These are phyloP conservation scores for Casuarina equisetifolia DNA, from an alignment of 306 rosid genomes.

Conservation along the genomic window DNA sequence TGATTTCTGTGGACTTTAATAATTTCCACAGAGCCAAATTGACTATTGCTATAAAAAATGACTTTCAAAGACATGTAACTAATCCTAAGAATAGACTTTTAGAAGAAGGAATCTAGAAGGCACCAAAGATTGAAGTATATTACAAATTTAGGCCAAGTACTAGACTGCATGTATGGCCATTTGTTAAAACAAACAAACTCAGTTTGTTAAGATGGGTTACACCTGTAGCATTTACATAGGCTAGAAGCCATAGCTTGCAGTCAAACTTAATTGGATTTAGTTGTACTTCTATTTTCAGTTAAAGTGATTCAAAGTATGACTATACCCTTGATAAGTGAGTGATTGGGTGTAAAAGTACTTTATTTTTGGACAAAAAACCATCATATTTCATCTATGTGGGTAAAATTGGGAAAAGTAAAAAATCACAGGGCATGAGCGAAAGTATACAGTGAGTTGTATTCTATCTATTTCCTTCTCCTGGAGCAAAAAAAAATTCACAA, in stretches of 20 bases:
- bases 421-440: neutral
- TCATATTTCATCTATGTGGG: neutral
- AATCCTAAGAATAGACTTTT: neutral
- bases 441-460: neutral
- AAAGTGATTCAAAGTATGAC: neutral
- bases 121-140: neutral
- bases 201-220: neutral
- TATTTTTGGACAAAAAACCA: neutral
- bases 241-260: neutral
- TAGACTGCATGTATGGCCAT: neutral
- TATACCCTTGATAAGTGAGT: slow-evolving; percentile 18
- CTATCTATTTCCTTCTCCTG: neutral
- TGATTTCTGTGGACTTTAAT: neutral
- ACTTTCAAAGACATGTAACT: neutral
- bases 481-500: neutral
- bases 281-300: neutral
- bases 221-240: neutral
- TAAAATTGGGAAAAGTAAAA: neutral
- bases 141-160: neutral
- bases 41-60: neutral
- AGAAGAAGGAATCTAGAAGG: neutral
- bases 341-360: neutral
- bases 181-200: neutral
- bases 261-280: neutral
- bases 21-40: neutral